These are phyloP conservation scores for Holtermanniella nyarrowii DNA, from an alignment of 768 basidiomycete genomes.

Conservation along the genomic window DNA sequence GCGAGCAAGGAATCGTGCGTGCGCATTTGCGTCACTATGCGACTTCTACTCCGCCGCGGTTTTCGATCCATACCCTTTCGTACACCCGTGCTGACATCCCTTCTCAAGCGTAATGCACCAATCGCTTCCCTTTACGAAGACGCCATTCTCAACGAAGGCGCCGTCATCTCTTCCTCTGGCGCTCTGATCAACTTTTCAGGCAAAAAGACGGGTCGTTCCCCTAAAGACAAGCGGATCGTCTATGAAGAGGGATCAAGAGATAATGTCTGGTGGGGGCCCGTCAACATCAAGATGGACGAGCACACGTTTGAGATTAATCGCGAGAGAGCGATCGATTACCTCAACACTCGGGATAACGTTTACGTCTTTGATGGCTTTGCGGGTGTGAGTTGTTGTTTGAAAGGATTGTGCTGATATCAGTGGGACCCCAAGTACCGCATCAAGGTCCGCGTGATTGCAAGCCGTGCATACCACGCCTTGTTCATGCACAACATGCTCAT, in stretches of 20 bases:
- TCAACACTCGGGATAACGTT: conserved; percentile 96
- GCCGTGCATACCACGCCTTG: conserved; percentile 93
- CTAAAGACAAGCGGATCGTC: conserved; percentile 99
- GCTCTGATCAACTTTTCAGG: conserved; percentile 99
- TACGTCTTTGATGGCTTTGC: conserved; percentile 95
- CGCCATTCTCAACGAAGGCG: conserved; percentile 95
- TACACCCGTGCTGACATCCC: background rate
- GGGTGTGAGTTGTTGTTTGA: conserved; percentile 46
- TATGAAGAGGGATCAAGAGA: conserved; percentile 94
- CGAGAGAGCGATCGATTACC: conserved; percentile 95
- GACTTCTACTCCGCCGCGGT: background rate
- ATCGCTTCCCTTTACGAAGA: conserved; percentile 86
- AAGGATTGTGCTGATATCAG: background rate
- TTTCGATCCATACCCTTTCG: background rate
- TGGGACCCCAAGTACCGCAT: conserved; percentile 99
- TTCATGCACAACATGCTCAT: conserved; percentile 99
- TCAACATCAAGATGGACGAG: conserved; percentile 95
- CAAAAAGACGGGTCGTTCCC: conserved; percentile 95
- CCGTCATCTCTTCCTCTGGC: conserved; percentile 90
- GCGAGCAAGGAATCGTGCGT: too few species aligned
- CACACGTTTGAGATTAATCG: conserved; percentile 98
- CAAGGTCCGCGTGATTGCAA: conserved; percentile 98
- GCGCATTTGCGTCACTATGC: too few species aligned
- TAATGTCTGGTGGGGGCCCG: conserved; percentile 98
- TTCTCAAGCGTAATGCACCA: conserved; percentile 37